Base-by-base conservation (phyloP, 192 early-diverging fungal species). In the Jimgerdemannia flammicorona region DNA sequence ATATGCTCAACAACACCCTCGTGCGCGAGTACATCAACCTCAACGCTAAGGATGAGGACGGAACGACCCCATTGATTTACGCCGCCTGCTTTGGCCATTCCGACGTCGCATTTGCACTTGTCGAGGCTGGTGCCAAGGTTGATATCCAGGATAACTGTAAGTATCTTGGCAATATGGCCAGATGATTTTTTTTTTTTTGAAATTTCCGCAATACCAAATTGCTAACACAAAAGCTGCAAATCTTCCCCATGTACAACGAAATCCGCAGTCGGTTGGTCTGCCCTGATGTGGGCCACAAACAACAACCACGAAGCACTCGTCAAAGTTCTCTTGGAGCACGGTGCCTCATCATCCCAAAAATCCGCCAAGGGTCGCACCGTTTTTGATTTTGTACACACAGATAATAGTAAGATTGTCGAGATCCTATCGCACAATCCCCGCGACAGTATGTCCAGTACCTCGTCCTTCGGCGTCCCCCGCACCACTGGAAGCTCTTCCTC, bases 231-330 rank as follows among this genome's bases (percentile, higher is more conserved):
- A 20, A n/a, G 64, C 44, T 68, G 66, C 71, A 69, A 63, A 10
- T 41, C 44, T 7, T 70, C 43, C 64, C 20, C 17, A 66, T 64
- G 3, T 39, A 69, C 43, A 29, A 29, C 29, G 29, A 29, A 42
- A 40, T 72, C 29, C 29, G 29, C 29, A 89, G 90, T 90, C 74
- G 92, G 93, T 19, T 98, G 95, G 95, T 94, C 94, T 4, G 89
- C 94, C 11, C 84, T 98, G 7, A 94, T 95, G 86, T 98, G 96
- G 96, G 95, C 95, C 1, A 91, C 93, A 18, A 90, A 91, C 68
- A 93, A 93, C 77, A 91, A 94, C 76, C 90, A 94, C 81, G 84
- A 89, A 70, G 84, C 89, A 19, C 81, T 95, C 40, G 91, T 95
- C 14, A 82, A 89, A 72, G 76, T 93, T 10, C 86, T 98, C 64